Base-by-base conservation (phyloP, 1,139 yeast genomes). In the Taphrina pruni region DNA sequence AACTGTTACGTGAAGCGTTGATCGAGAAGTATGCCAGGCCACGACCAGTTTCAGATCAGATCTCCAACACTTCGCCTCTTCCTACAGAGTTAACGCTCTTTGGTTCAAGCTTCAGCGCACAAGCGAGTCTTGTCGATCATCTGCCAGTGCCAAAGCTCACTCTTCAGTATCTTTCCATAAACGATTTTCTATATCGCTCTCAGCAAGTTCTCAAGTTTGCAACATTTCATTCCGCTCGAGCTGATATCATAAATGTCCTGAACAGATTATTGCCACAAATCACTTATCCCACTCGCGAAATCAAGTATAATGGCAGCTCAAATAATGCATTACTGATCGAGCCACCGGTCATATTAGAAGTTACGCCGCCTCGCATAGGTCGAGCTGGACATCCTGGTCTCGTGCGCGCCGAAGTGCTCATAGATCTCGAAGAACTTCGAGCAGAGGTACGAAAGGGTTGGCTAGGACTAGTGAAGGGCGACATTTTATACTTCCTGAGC, bases 181-280 rank as follows among this genome's bases (percentile, higher is more conserved):
- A 76, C 5, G 85, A 83, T 71, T 76, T 79, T 26, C 60, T 79
- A 3, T 61, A 75, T 6, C 76, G 83, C 46, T 70, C 74, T 1
- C 77, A 76, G 55, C 69, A 72, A 11, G 65, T 75, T 0, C 66
- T 70, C 2, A 73, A 77, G 17, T 66, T 70, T 1, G 77, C 75
- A 32, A 60, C 73, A 0, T 74, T 75, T 64, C 70, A 67, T 14
- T 75, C 73, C 4, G 72, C 80, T 35, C 65, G 73, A 6, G 51
- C 69, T 0, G 81, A 80, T 60, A 41, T 81, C 6, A 72, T 72
- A 39, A 66, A 71, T 5, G 74, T 75, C 0, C 61, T 76, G 1
- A 9, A 69, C 26, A 74, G 79, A 41, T 72, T 79, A 21, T 73
- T 72, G 58, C 76, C 75, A 35, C 70, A 55, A 32, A 48, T 57